Conservation (phyloP, 192 early-diverging fungal genomes). For the Pecoramyces ruminantium region DNA sequence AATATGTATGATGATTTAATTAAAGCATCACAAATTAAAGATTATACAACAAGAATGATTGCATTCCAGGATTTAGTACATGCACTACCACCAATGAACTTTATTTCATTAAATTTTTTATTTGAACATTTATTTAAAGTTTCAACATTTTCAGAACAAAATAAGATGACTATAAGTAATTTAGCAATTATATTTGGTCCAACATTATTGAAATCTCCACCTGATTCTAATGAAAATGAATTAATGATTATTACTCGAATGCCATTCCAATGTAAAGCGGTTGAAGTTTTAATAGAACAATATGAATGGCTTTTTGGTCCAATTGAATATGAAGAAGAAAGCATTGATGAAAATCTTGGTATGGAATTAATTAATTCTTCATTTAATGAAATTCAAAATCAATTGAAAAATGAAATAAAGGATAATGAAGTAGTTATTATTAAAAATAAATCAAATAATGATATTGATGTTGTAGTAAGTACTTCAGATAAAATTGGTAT, state of each 20-base stretch:
- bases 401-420: not conserved
- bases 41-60: slow-evolving; percentile 30
- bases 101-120: slow-evolving; percentile 22
- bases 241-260: slow-evolving; percentile 3
- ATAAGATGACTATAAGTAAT: not conserved
- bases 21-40: slow-evolving; percentile 16
- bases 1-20: slow-evolving; percentile 27
- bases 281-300: slow-evolving; percentile 30
- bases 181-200: not conserved
- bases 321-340: slow-evolving; percentile 33
- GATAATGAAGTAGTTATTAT: not conserved
- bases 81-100: slow-evolving; percentile 18
- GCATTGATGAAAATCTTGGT: not conserved
- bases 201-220: not conserved
- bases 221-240: not conserved
- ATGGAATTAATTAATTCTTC: not conserved
- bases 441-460: not conserved
- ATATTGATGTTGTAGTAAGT: not conserved
- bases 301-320: slow-evolving; percentile 37
- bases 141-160: not conserved
- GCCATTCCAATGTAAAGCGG: slow-evolving; percentile 14
- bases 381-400: not conserved
- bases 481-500: not conserved
- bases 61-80: slow-evolving; percentile 32
- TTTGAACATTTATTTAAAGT: slow-evolving; percentile 21